A percentile compares a stretch with the other conserved stretches of the same genome.
Conservation (phyloP, 2,329 filamentous ascomycete genomes). For the Hymenoscyphus albidus region DNA sequence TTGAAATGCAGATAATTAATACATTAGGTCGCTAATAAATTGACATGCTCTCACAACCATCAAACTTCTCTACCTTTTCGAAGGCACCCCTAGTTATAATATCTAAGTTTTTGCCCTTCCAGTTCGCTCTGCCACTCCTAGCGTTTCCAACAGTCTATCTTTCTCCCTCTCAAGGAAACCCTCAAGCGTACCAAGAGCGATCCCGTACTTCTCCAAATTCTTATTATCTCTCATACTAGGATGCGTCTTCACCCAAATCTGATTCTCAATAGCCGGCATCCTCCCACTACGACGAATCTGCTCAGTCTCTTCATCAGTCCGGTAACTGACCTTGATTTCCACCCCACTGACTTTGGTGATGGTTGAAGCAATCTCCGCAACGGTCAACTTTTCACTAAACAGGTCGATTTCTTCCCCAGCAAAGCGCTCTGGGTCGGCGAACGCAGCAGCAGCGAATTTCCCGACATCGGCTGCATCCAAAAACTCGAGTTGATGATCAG, state of each 20-base stretch:
- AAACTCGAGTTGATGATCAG: neutral
- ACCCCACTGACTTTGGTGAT: slow-evolving; percentile 33
- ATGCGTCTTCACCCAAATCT: slow-evolving; percentile 1
- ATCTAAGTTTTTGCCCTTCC: neutral
- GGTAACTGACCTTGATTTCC: slow-evolving; percentile 20
- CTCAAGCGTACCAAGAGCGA: slow-evolving; percentile 3
- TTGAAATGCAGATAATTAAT: no score
- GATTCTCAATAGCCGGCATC: slow-evolving; percentile 6
- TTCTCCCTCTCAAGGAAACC: slow-evolving; percentile 7
- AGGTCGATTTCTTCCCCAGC: slow-evolving; percentile 6
- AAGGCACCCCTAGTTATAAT: neutral
- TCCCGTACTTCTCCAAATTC: slow-evolving; percentile 9
- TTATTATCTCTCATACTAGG: neutral
- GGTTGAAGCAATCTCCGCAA: slow-evolving; percentile 27
- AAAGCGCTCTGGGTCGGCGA: slow-evolving; percentile 19
- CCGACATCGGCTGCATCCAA: slow-evolving; percentile 18
- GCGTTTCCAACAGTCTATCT: neutral
- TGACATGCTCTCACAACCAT: no score
- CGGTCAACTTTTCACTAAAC: slow-evolving; percentile 5
- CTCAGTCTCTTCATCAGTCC: slow-evolving; percentile 6
- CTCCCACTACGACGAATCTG: neutral
- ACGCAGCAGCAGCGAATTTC: slow-evolving; percentile 18
- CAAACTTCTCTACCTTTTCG: neutral
- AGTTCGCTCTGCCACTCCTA: neutral
- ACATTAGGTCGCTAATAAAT: no score